phyloP scores from a whole-genome alignment of 2,329 filamentous ascomycete genomes.

The Aureobasidium sp. region DNA sequence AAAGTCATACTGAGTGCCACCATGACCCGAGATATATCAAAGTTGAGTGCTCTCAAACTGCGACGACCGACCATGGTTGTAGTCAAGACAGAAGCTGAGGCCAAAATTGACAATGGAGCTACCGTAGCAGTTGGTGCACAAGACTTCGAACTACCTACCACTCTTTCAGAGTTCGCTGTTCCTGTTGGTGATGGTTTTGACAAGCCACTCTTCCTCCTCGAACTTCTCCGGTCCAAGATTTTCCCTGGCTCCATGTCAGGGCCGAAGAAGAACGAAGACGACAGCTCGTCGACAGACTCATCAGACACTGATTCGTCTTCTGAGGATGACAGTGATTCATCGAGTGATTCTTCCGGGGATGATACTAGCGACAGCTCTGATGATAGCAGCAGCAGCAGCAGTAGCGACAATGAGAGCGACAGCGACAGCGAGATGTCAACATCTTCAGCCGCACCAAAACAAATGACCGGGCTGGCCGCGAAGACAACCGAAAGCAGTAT shows the following conservation, averaged over 20 bases:
- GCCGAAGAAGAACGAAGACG: neutral
- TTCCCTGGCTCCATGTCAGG: constrained; percentile 8
- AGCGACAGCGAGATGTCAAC: neutral
- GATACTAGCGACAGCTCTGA: constrained; percentile 21
- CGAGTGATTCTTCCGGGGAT: constrained; percentile 14
- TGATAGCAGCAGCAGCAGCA: neutral
- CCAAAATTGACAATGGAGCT: constrained; percentile 15
- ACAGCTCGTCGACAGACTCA: neutral
- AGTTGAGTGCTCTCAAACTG: constrained; percentile 65
- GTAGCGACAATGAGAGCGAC: neutral
- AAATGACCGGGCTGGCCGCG: neutral
- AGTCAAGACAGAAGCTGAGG: constrained; percentile 44
- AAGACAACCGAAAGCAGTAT: neutral
- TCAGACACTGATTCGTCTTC: constrained; percentile 12
- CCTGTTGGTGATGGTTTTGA: constrained; percentile 43
- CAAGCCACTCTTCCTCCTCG: constrained; percentile 73
- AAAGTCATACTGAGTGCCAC: constrained; percentile 89
- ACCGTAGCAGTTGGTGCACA: constrained; percentile 23
- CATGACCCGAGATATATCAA: constrained; percentile 77
- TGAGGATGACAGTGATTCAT: neutral
- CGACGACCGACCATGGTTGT: constrained; percentile 66
- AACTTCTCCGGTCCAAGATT: constrained; percentile 55
- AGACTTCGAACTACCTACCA: constrained; percentile 48
- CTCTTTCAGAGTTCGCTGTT: constrained; percentile 38
- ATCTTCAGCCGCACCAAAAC: constrained; percentile 4